phyloP scores from a whole-genome alignment of 2,329 filamentous ascomycete genomes.

The Furcasterigmium furcatum region DNA sequence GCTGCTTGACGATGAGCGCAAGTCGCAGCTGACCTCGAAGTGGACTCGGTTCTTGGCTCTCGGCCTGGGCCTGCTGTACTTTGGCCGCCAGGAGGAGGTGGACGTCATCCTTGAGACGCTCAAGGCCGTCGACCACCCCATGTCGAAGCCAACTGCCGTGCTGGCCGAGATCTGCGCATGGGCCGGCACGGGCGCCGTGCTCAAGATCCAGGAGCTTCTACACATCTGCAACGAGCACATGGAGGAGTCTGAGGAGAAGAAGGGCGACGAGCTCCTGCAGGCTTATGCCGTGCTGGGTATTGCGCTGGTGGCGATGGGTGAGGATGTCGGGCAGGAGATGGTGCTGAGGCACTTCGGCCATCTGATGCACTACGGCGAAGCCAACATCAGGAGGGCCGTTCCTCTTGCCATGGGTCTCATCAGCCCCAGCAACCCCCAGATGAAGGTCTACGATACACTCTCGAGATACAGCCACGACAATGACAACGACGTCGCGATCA shows the following conservation, averaged over 20 bases:
- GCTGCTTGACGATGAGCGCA: conserved; percentile 88
- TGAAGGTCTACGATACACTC: conserved; percentile 99
- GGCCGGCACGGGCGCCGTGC: conserved; percentile 93
- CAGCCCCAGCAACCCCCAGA: conserved; percentile 96
- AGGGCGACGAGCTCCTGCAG: conserved; percentile 91
- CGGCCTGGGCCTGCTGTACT: conserved; percentile 89
- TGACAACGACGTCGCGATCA: conserved; percentile 96
- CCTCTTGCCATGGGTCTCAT: conserved; percentile 95
- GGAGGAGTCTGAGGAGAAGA: conserved; percentile 91
- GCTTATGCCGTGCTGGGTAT: conserved; percentile 94
- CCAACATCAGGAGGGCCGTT: conserved; percentile 95
- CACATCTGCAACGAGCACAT: conserved; percentile 98
- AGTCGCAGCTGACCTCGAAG: conserved; percentile 90
- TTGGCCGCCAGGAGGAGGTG: conserved; percentile 97
- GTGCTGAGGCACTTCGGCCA: conserved; percentile 95
- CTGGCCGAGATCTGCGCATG: conserved; percentile 96
- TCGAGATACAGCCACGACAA: conserved; percentile 98
- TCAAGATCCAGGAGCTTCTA: conserved; percentile 95
- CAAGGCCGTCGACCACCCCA: conserved; percentile 94
- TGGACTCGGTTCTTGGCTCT: conserved; percentile 97
- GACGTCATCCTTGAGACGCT: conserved; percentile 95
- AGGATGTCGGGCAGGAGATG: conserved; percentile 98
- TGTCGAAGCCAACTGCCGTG: conserved; percentile 93
- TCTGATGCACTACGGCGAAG: conserved; percentile 97
- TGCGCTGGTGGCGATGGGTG: conserved; percentile 93